phyloP scores from a whole-genome alignment of 495 filamentous ascomycete genomes.

The Xylaria nigripes region DNA sequence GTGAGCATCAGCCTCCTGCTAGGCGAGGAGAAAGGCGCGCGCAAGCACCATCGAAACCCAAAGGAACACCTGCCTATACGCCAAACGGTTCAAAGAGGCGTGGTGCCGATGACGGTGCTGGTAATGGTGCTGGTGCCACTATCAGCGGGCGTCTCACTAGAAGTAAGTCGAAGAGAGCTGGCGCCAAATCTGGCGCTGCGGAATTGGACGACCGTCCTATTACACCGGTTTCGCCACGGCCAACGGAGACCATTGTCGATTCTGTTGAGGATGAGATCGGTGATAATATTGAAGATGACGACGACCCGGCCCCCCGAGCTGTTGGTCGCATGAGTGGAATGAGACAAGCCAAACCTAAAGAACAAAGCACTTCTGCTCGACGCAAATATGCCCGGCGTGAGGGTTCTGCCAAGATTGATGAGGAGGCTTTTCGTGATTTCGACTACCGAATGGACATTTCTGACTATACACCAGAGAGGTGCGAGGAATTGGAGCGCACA shows the following conservation, averaged over 20 bases:
- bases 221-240: slow-evolving; percentile 46
- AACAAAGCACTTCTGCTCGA: slow-evolving; percentile 51
- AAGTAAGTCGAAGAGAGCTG: slow-evolving; percentile 20
- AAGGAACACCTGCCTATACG: slow-evolving; percentile 21
- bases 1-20: slow-evolving; percentile 93
- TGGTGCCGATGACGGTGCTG: slow-evolving; percentile 3
- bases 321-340: slow-evolving; percentile 35
- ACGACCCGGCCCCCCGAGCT: slow-evolving; percentile 29
- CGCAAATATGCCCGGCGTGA: slow-evolving; percentile 75
- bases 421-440: slow-evolving; percentile 77
- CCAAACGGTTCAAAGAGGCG: slow-evolving; percentile 17
- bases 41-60: slow-evolving; percentile 46
- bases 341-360: slow-evolving; percentile 41
- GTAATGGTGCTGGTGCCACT: slow-evolving; percentile 7
- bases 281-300: slow-evolving; percentile 39
- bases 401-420: slow-evolving; percentile 64
- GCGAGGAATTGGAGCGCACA: slow-evolving; percentile 82
- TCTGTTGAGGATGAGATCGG: slow-evolving; percentile 40
- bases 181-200: slow-evolving; percentile 23
- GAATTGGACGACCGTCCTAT: slow-evolving; percentile 42
- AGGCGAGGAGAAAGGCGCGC: slow-evolving; percentile 81
- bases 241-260: slow-evolving; percentile 36
- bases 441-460: slow-evolving; percentile 79
- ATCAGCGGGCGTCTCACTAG: slow-evolving; percentile 34
- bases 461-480: slow-evolving; percentile 82